These are phyloP conservation scores for Rhodotorula sp. DNA, from an alignment of 1,284 basidiomycete species.

Conservation along the genomic window DNA sequence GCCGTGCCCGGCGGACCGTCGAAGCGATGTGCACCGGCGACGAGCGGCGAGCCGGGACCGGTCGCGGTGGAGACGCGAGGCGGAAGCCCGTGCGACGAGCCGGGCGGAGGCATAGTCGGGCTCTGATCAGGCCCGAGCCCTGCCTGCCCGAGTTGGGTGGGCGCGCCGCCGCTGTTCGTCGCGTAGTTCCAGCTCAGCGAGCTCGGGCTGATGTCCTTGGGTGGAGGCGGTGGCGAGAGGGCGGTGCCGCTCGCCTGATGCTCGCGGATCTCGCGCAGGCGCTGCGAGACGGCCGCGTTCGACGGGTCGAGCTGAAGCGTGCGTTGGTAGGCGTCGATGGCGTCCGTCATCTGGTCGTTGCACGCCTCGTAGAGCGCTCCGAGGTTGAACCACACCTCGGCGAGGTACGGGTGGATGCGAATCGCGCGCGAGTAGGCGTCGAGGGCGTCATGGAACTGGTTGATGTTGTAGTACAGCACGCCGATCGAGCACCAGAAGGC, in stretches of 20 bases:
- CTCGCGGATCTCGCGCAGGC: constrained; percentile 55
- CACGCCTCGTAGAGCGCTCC: constrained; percentile 96
- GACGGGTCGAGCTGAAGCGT: constrained; percentile 84
- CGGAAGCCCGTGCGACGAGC: not conserved
- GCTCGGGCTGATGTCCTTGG: constrained; percentile 45
- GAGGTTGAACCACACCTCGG: constrained; percentile 98
- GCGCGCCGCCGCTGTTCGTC: constrained; percentile 34
- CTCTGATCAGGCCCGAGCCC: constrained; percentile 33
- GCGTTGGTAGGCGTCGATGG: constrained; percentile 94
- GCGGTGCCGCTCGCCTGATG: constrained; percentile 41
- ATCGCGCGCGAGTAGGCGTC: constrained; percentile 99
- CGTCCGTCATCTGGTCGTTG: constrained; percentile 98
- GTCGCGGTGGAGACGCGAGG: constrained; percentile 1
- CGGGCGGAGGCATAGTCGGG: constrained; percentile 15
- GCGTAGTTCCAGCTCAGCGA: constrained; percentile 41
- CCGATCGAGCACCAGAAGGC: constrained; percentile 99
- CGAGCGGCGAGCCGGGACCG: constrained; percentile 15
- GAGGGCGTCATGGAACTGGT: constrained; percentile 95
- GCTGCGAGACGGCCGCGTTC: constrained; percentile 74
- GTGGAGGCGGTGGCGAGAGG: constrained; percentile 41
- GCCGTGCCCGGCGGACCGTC: constrained; percentile 17
- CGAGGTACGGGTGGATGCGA: constrained; percentile 97
- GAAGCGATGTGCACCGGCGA: constrained; percentile 23
- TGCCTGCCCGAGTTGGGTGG: constrained; percentile 25
- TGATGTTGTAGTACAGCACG: constrained; percentile 99